phyloP scores from a whole-genome alignment of 495 filamentous ascomycete genomes.

The Schizothecium vesticola region DNA sequence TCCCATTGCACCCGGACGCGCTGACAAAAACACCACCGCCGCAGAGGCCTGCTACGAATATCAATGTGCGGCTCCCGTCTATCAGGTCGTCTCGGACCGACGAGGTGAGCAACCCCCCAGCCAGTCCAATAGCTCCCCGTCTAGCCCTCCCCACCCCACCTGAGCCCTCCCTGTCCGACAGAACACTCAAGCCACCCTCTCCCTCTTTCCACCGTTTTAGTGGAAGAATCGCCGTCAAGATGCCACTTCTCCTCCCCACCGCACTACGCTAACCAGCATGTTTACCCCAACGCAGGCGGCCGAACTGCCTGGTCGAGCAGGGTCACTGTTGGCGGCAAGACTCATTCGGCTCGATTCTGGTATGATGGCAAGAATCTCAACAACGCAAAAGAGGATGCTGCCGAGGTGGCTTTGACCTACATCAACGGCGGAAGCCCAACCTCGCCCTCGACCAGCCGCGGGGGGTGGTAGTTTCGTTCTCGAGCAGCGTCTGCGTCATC shows the following conservation, averaged over 20 bases:
- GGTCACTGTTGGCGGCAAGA: conserved; percentile 54
- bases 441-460: conserved; percentile 11
- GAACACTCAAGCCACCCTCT: too few species aligned
- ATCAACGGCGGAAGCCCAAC: conserved; percentile 18
- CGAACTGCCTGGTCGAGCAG: conserved; percentile 85
- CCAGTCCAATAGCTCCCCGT: background rate
- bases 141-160: background rate
- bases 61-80: conserved; percentile 54
- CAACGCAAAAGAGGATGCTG: conserved; percentile 87
- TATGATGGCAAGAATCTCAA: conserved; percentile 82
- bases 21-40: background rate
- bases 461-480: conserved; percentile 6
- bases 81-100: conserved; percentile 70
- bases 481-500: background rate
- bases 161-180: background rate
- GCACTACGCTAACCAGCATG: background rate
- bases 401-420: conserved; percentile 63
- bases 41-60: conserved; percentile 56
- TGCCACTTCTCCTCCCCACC: background rate
- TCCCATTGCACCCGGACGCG: background rate
- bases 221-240: too few species aligned
- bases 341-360: conserved; percentile 71
- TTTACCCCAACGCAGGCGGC: conserved; percentile 52
- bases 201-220: too few species aligned
- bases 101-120: conserved; percentile 52